phyloP scores from a whole-genome alignment of 2,329 filamentous ascomycete species.

The Teratosphaeria nubilosa region DNA sequence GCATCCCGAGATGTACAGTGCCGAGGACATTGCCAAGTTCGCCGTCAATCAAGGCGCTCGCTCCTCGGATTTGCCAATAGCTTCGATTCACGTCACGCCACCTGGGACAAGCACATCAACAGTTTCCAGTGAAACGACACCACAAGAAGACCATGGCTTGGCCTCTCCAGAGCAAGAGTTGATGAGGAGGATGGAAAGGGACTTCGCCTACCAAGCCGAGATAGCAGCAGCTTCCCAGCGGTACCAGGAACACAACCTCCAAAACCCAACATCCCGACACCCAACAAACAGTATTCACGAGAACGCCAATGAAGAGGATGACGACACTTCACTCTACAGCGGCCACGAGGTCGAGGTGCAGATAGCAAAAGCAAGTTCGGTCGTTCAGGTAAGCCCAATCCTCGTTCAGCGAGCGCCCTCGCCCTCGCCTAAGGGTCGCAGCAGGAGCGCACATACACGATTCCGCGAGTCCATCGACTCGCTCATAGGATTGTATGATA shows the following conservation, averaged over 20 bases:
- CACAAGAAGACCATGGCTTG: not conserved
- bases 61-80: not conserved
- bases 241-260: not conserved
- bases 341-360: slow-evolving; percentile 14
- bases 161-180: not conserved
- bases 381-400: slow-evolving; percentile 19
- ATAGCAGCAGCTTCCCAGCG: not conserved
- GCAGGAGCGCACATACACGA: not conserved
- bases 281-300: slow-evolving; percentile 13
- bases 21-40: slow-evolving; percentile 21
- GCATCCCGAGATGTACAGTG: slow-evolving; percentile 22
- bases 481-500: slow-evolving; percentile 16
- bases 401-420: not conserved
- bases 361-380: slow-evolving; percentile 13
- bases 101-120: slow-evolving; percentile 4
- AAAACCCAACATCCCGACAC: slow-evolving; percentile 5
- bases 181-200: not conserved
- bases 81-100: slow-evolving; percentile 1
- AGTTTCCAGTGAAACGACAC: not conserved
- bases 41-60: slow-evolving; percentile 4
- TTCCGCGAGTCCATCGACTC: slow-evolving; percentile 18
- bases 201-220: not conserved
- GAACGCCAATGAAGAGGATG: slow-evolving; percentile 16
- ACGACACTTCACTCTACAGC: slow-evolving; percentile 18
- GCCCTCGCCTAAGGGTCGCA: not conserved